Evolutionary conservation across 2,329 filamentous ascomycete genomes (phyloP), one percentile per base, ranked within the genome.

Genomic region (Colletotrichum kahawae): DNA sequence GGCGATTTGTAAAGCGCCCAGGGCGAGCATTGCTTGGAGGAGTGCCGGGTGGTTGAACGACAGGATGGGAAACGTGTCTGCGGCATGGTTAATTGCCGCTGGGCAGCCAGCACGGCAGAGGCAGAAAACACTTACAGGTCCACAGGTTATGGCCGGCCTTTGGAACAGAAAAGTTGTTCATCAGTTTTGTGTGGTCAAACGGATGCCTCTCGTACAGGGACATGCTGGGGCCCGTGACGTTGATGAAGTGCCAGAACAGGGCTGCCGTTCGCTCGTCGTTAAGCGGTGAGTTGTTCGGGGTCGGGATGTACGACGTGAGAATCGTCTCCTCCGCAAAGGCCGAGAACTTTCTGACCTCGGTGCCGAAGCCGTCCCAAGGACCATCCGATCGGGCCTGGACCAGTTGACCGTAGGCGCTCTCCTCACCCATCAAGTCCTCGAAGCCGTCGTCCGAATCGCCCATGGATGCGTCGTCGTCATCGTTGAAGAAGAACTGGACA

Each of bases 191-290:
- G 2, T 94, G 90, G 80, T 96, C 95, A 70, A 92, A 90, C 4
- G 94, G 92, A 82, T 96, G 92, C 68, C 96, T 90, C 83, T 98
- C 96, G 81, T 95, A 98, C 33, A 98, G 90, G 2, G 96, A 98
- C 81, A 98, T 91, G 78, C 92, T 94, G 1, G 95, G 95, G 0
- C 94, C 96, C 3, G 95, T 98, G 8, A 97, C 93, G 78, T 95
- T 94, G 62, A 98, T 92, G 82, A 98, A 98, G 83, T 98, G 95
- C 82, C 93, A 93, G 82, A 98, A 98, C 8, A 98, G 92, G 34
- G 93, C 90, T 16, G 95, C 93, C 13, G 95, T 96, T 77, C 93
- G 93, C 4, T 92, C 90, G 77, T 98, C 95, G 78, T 93, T 94
- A 33, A 98, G 86, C 36, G 97, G 96, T 51, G 93, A 93, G 36